Base-by-base conservation (phyloP, 2,329 filamentous ascomycete species). In the Phoma sp. region DNA sequence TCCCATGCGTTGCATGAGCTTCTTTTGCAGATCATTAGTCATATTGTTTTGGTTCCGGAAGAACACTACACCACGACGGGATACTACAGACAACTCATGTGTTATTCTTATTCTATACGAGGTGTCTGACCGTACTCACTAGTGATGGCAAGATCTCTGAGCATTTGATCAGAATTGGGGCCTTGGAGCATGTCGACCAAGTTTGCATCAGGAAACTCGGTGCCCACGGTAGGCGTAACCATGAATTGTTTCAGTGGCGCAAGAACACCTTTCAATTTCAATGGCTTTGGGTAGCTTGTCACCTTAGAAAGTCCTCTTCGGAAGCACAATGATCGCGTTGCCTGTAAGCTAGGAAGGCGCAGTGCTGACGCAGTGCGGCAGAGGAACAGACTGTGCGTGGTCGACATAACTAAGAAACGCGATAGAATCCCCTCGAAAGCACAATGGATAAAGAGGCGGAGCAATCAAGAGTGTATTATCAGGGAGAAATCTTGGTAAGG, bases 111-210 rank as follows among this genome's bases (percentile, higher is more conserved):
- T 29, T 29, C 9, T 7, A 7, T 6, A 7, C 8, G 2, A 3
- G 14, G n/a, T 2, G 7, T n/a, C 10, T 13, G 14, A 29, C 5
- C 27, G 11, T 6, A 52, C 60, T 38, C 61, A 71, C 72, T 70
- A 3, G 68, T 74, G 45, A 74, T 72, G 7, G 86, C 88, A 0
- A 90, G 77, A 59, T 90, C 88, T 0, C 84, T 79, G 14, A 90
- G 66, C 22, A 89, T 72, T 35, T 86, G 84, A 49, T 90, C 86
- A 0, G 85, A 80, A 64, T 89, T 87, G 0, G 83, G 79, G 0
- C 83, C 82, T 29, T 84, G 76, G 8, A 90, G 77, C 51, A 89
- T 86, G 22, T 90, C 85, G 6, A 81, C 81, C 1, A 89, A 74
- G 55, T 86, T 82, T 24, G 82, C 70, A 35, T 80, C 79, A 35